A percentile compares a stretch with the other conserved stretches of the same genome.
Conservation (phyloP, 495 filamentous ascomycete species). For the Glarea lozoyensis region DNA sequence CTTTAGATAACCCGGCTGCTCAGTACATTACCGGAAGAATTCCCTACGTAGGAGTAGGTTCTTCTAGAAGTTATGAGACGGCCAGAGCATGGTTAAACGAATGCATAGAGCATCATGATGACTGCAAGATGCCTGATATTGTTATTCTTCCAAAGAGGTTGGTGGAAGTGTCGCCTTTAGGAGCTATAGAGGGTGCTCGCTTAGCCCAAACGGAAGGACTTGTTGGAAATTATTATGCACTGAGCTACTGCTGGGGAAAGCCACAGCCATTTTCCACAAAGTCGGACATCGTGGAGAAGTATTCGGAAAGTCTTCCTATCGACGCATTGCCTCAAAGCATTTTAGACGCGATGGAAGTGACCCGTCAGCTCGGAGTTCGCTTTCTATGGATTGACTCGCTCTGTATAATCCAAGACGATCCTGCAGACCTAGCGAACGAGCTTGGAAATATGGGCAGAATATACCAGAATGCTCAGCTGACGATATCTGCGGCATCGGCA, state of each 20-base stretch:
- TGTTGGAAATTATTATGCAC: background rate
- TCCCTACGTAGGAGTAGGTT: no score
- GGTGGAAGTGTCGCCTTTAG: background rate
- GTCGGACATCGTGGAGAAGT: background rate
- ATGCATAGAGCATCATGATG: background rate
- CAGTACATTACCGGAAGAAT: no score
- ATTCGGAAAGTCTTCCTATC: background rate
- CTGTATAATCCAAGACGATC: slow-evolving; percentile 2
- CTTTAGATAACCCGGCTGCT: no score
- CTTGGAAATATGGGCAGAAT: background rate
- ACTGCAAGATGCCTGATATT: background rate
- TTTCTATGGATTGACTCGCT: slow-evolving; percentile 4
- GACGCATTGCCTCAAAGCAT: background rate
- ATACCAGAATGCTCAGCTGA: background rate
- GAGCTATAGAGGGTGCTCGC: background rate
- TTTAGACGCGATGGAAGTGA: background rate
- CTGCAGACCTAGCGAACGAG: background rate
- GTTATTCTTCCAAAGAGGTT: background rate
- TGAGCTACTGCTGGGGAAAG: slow-evolving; percentile 1
- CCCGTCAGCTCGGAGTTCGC: background rate
- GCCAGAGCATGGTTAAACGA: background rate
- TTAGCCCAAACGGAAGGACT: background rate
- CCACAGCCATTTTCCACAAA: background rate
- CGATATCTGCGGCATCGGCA: background rate
- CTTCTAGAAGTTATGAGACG: no score